A percentile compares a stretch with the other conserved stretches of the same genome.
Conservation (phyloP, 495 filamentous ascomycete species). For the Hyaloscypha hepaticicola region DNA sequence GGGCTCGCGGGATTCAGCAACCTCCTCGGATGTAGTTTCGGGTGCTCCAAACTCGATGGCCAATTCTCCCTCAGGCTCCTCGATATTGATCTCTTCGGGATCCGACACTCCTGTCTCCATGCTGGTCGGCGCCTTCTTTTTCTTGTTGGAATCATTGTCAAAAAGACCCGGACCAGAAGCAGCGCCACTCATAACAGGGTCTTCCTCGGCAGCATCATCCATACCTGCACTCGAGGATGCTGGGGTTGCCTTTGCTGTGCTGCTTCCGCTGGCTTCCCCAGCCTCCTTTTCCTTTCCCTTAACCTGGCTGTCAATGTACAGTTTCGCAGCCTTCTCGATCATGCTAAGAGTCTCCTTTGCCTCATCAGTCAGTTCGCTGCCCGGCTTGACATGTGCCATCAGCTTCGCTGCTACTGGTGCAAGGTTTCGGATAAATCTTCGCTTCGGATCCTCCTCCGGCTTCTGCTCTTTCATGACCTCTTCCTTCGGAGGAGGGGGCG, state of each 20-base stretch:
- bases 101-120: constrained; percentile 32
- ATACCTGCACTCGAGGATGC: constrained; percentile 13
- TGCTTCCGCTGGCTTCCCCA: constrained; percentile 6
- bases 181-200: constrained; percentile 1
- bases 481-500: background rate
- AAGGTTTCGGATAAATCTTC: constrained; percentile 45
- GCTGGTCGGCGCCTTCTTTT: constrained; percentile 9
- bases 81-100: constrained; percentile 50
- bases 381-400: constrained; percentile 36
- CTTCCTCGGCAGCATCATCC: constrained; percentile 23
- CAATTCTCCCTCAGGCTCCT: constrained; percentile 40
- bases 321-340: constrained; percentile 44
- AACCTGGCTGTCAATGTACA: constrained; percentile 42
- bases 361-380: constrained; percentile 27
- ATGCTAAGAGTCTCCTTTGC: constrained; percentile 42
- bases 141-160: constrained; percentile 26
- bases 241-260: constrained; percentile 23
- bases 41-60: background rate
- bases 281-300: constrained; percentile 20
- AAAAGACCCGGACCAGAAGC: constrained; percentile 35
- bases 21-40: background rate
- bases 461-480: constrained; percentile 5
- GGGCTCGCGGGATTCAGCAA: background rate
- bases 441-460: constrained; percentile 33
- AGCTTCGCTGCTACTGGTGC: constrained; percentile 38